phyloP scores from a whole-genome alignment of 805 yeast genomes.

The Metschnikowia corniflorae region DNA sequence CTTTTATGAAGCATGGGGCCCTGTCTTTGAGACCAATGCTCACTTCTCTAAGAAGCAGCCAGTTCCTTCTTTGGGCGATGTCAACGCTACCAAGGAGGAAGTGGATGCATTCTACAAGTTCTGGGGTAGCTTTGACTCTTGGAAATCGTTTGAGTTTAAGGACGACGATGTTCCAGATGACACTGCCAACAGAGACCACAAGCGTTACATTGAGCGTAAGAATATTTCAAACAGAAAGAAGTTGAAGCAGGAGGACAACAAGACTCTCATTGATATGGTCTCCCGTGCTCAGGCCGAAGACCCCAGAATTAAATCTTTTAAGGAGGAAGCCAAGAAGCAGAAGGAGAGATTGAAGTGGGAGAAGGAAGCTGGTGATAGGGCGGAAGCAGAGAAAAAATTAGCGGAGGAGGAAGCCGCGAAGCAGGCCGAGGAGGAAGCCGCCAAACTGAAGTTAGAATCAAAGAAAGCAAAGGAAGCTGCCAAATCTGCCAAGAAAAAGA shows the following conservation, averaged over 20 bases:
- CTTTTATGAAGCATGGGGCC: conserved; percentile 89
- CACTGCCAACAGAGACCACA: conserved; percentile 98
- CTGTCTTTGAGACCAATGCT: conserved; percentile 84
- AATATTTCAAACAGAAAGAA: conserved; percentile 95
- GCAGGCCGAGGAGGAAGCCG: conserved; percentile 70
- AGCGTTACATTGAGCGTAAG: conserved; percentile 97
- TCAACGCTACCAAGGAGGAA: conserved; percentile 65
- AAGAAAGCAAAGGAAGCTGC: conserved; percentile 91
- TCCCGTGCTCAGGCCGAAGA: conserved; percentile 87
- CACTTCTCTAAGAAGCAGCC: conserved; percentile 92
- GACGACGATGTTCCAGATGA: conserved; percentile 99
- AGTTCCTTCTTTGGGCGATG: conserved; percentile 75
- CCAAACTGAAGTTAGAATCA: conserved; percentile 55
- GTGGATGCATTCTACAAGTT: conserved; percentile 87
- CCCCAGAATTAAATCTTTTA: conserved; percentile 91
- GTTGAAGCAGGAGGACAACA: conserved; percentile 96
- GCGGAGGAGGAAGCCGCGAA: conserved; percentile 81
- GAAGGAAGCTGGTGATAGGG: conserved; percentile 94
- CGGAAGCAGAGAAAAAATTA: conserved; percentile 91
- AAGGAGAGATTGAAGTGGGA: conserved; percentile 97
- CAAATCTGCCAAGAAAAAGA: conserved; percentile 97
- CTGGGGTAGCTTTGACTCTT: conserved; percentile 93
- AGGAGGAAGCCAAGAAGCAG: conserved; percentile 90
- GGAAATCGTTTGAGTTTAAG: conserved; percentile 97
- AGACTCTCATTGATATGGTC: conserved; percentile 78